Percentiles rank a stretch among this genome's conserved stretches.
Evolutionary conservation across 2,329 filamentous ascomycete genomes (phyloP).

Genomic region (Tothia fuscella): DNA sequence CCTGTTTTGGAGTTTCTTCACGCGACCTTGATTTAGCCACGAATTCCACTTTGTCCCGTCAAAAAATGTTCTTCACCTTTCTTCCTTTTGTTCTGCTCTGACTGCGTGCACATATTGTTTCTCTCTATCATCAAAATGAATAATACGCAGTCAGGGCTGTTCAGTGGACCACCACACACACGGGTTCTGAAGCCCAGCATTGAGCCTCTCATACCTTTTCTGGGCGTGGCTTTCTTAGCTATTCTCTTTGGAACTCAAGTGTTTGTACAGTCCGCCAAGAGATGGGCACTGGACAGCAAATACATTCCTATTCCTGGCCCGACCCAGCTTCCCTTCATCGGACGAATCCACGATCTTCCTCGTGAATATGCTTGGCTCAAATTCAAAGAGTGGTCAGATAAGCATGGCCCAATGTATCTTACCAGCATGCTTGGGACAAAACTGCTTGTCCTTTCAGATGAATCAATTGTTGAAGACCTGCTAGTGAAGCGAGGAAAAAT

Average conservation of each 20-base stretch:
- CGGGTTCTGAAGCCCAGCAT: no score
- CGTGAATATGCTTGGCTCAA: slow-evolving; percentile 36
- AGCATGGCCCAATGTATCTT: slow-evolving; percentile 29
- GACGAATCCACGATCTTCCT: slow-evolving; percentile 35
- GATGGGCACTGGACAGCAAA: background rate
- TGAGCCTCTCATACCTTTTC: no score
- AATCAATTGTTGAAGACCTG: slow-evolving; percentile 32
- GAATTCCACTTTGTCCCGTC: no score
- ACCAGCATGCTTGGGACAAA: slow-evolving; percentile 32
- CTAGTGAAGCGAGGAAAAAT: slow-evolving; percentile 29
- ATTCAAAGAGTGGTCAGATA: slow-evolving; percentile 28
- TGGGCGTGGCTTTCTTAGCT: no score
- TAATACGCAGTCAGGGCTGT: no score
- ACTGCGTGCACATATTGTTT: no score
- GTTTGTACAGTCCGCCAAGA: background rate
- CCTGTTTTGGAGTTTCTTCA: no score
- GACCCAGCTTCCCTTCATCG: slow-evolving; percentile 24
- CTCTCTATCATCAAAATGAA: no score
- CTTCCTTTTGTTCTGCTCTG: no score
- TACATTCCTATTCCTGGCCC: slow-evolving; percentile 26
- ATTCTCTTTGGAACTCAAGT: slow-evolving; percentile 1
- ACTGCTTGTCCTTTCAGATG: slow-evolving; percentile 27
- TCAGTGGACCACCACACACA: no score
- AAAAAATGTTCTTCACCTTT: no score
- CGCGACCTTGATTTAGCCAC: no score